Percentiles rank a stretch among this genome's conserved stretches.
Conservation (phyloP, 768 basidiomycete species). For the Artomyces pyxidatus region DNA sequence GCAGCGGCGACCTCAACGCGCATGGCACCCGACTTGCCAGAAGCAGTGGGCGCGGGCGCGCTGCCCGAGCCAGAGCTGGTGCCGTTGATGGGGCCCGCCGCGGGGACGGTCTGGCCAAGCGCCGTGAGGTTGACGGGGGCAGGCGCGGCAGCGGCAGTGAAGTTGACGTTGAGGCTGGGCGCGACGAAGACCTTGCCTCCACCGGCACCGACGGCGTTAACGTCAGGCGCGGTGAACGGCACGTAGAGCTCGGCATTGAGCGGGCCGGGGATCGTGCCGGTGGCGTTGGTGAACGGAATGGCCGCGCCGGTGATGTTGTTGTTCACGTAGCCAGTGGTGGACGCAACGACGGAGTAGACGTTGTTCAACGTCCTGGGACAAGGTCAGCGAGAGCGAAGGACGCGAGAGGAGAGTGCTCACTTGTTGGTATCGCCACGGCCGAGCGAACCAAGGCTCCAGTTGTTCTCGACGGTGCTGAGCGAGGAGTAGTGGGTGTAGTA, state of each 20-base stretch:
- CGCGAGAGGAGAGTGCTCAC: slow-evolving; percentile 15
- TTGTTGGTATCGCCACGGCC: slow-evolving; percentile 50
- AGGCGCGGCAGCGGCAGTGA: slow-evolving; percentile 22
- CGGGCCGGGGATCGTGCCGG: slow-evolving; percentile 34
- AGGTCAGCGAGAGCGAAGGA: neutral
- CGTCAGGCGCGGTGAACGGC: slow-evolving; percentile 39
- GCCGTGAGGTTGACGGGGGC: slow-evolving; percentile 34
- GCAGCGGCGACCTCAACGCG: neutral
- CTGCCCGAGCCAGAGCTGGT: slow-evolving; percentile 2
- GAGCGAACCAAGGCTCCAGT: slow-evolving; percentile 55
- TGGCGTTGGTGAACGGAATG: slow-evolving; percentile 32
- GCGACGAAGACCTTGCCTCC: slow-evolving; percentile 33
- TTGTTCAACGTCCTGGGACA: slow-evolving; percentile 29
- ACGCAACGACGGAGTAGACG: slow-evolving; percentile 45
- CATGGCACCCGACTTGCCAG: neutral
- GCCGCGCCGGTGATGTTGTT: slow-evolving; percentile 19
- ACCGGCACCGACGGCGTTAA: slow-evolving; percentile 31
- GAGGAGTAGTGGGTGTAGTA: slow-evolving; percentile 58
- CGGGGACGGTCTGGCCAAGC: slow-evolving; percentile 18
- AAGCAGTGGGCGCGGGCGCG: neutral
- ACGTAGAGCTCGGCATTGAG: slow-evolving; percentile 33
- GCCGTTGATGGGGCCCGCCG: neutral
- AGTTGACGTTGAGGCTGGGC: slow-evolving; percentile 24
- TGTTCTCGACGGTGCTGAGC: slow-evolving; percentile 47
- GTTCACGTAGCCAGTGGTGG: slow-evolving; percentile 37